These are phyloP conservation scores for Fusarium sp. DNA, from an alignment of 2,329 filamentous ascomycete genomes.

Conservation along the genomic window DNA sequence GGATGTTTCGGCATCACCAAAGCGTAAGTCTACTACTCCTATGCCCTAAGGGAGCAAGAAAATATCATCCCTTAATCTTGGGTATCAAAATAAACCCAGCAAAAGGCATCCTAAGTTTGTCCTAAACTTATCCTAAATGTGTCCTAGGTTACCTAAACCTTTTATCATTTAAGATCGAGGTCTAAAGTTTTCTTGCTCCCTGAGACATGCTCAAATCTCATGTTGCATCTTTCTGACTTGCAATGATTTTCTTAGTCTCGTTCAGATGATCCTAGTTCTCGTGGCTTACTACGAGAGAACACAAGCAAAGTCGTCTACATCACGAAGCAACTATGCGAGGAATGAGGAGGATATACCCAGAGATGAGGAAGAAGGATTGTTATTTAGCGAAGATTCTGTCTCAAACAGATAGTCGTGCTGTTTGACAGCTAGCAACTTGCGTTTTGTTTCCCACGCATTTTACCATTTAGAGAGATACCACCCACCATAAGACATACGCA, in stretches of 20 bases:
- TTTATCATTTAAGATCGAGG: background rate
- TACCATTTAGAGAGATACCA: background rate
- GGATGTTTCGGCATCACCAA: slow-evolving; percentile 21
- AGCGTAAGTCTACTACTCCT: slow-evolving; percentile 8
- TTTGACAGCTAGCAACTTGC: background rate
- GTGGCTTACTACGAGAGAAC: slow-evolving; percentile 15
- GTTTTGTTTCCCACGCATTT: background rate
- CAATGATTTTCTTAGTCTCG: background rate
- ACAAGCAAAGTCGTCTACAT: background rate
- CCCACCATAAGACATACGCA: background rate
- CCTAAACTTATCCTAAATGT: no score
- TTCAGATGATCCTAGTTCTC: slow-evolving; percentile 4
- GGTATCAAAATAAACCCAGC: no score
- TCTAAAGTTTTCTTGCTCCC: background rate
- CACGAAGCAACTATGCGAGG: background rate
- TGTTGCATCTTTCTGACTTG: background rate
- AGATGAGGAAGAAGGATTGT: slow-evolving; percentile 14
- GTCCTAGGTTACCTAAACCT: no score
- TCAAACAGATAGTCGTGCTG: background rate
- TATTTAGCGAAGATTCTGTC: background rate
- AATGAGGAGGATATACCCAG: background rate
- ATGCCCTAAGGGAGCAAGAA: no score
- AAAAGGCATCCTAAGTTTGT: no score
- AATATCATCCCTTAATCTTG: no score
- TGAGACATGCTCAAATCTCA: background rate